Evolutionary conservation across 2,329 filamentous ascomycete genomes (phyloP), one percentile per base, ranked within the genome.

Genomic region (Penicillium brevicompactum): DNA sequence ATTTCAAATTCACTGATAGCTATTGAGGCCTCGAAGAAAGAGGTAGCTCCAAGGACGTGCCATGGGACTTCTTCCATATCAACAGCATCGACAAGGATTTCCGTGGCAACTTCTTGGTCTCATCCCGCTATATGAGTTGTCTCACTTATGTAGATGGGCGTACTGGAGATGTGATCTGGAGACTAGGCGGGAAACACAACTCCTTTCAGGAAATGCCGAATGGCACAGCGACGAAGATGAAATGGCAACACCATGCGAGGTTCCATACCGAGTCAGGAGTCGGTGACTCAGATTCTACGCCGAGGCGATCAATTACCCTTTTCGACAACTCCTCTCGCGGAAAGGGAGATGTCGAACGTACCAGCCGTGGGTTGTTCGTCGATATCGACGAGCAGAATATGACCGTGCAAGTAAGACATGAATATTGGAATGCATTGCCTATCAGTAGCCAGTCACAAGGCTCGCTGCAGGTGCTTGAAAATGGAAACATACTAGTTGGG

Each of bases 21-120:
- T 55, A 57, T 30, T 58, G 66, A n/a, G 48, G 47, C n/a, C 54
- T 53, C 24, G 61, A 65, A 24, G 51, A 52, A 5, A 51, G 56
- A 14, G 65, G 66, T 16, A 57, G 58, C 9, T 57, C 41, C n/a
- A 18, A 60, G 52, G 47, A 51, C 4, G 18, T 55, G 8, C 65
- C 79, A 1, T 84, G 77, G 73, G 82, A 84, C 61, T 84, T 79
- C 66, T 82, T 83, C 69, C 82, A 84, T 65, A 78, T 84, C 66
- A 84, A 82, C 67, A 80, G 78, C 42, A 71, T 82, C 53, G 78
- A 80, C 64, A 82, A 82, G 66, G 78, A 81, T 58, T 58, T 64
- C 3, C 68, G 74, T 1, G 80, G 76, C 10, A 75, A 78, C 51
- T 78, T 74, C 42, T 66, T 78, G 4, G 65, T 81, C 42, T 81